Percentiles rank a stretch among this genome's conserved stretches.
Evolutionary conservation across 2,329 filamentous ascomycete genomes (phyloP).

Genomic region (Phialophora macrospora): DNA sequence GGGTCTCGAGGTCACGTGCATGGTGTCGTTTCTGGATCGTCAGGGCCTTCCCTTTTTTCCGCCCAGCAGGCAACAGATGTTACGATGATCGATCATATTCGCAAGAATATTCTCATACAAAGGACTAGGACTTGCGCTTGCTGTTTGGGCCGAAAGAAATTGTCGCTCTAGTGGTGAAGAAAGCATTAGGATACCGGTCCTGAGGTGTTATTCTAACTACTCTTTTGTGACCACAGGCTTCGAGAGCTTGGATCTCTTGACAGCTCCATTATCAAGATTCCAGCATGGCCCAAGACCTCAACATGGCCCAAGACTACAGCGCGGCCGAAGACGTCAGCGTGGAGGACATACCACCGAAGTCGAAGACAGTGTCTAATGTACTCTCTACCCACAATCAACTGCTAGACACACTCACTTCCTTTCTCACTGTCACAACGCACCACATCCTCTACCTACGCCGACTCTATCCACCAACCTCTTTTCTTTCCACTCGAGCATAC

Average conservation of each 20-base stretch:
- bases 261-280: neutral
- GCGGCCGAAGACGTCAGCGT: slow-evolving; percentile 12
- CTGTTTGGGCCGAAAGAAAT: neutral
- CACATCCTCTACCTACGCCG: slow-evolving; percentile 81
- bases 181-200: neutral
- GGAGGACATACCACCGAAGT: slow-evolving; percentile 26
- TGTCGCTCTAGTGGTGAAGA: neutral
- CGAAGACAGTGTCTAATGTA: slow-evolving; percentile 46
- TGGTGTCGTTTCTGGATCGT: neutral
- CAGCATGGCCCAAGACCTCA: neutral
- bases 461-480: slow-evolving; percentile 78
- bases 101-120: neutral
- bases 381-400: slow-evolving; percentile 49
- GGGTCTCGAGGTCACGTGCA: neutral
- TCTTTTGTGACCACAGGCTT: neutral
- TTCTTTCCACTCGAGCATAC: slow-evolving; percentile 78
- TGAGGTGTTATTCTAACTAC: neutral
- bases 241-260: neutral
- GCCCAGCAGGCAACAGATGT: neutral
- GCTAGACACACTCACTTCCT: slow-evolving; percentile 69
- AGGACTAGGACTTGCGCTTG: neutral
- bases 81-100: neutral
- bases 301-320: neutral
- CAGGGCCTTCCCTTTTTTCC: neutral
- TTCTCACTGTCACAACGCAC: slow-evolving; percentile 82